A percentile compares a stretch with the other conserved stretches of the same genome.
Conservation (phyloP, 2,329 filamentous ascomycete genomes). For the Phialocephala sp. region DNA sequence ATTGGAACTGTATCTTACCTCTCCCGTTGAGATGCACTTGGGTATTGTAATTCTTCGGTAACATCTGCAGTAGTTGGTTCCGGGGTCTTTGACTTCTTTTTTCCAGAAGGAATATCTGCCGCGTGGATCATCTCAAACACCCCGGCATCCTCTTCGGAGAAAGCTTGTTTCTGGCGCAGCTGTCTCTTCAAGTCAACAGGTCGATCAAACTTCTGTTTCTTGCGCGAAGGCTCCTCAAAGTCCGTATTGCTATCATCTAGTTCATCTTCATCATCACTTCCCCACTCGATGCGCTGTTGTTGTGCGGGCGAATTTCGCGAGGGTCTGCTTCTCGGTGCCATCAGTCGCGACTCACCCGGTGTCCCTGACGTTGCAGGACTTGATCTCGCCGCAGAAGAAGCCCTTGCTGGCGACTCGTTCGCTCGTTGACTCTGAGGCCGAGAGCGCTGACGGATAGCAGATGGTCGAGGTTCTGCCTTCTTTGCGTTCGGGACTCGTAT, state of each 20-base stretch:
- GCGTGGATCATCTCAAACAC: constrained; percentile 59
- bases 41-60: constrained; percentile 79
- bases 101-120: constrained; percentile 58
- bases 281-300: constrained; percentile 27
- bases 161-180: constrained; percentile 37
- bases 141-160: constrained; percentile 33
- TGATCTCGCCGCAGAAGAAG: neutral
- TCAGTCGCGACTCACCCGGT: constrained; percentile 20
- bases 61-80: constrained; percentile 55
- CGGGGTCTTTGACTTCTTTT: constrained; percentile 57
- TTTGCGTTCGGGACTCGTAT: constrained; percentile 9
- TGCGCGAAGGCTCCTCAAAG: constrained; percentile 21
- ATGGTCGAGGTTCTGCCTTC: constrained; percentile 16
- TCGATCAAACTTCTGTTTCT: constrained; percentile 32
- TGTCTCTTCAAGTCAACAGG: constrained; percentile 36
- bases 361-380: constrained; percentile 27
- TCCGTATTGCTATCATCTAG: constrained; percentile 18
- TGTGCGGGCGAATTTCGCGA: constrained; percentile 31
- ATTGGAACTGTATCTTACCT: constrained; percentile 51
- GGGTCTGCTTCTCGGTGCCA: constrained; percentile 30
- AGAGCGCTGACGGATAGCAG: neutral
- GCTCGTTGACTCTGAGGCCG: neutral
- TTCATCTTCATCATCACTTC: constrained; percentile 26
- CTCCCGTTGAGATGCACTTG: constrained; percentile 73
- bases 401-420: neutral